Evolutionary conservation across 78 protist genomes (phyloP).

Genomic region (Dictyostelium firmibasis): DNA sequence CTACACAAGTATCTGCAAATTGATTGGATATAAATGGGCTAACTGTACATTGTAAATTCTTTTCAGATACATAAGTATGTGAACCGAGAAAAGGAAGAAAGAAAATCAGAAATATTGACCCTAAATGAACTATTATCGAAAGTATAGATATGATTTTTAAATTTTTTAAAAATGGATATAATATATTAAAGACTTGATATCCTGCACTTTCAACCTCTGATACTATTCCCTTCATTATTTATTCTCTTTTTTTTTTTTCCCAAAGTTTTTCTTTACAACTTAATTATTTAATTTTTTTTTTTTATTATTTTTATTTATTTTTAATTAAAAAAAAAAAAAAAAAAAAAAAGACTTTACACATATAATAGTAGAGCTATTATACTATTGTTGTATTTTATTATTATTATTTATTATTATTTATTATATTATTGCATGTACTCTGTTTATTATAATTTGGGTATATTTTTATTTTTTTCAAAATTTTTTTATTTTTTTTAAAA

Average conservation of each 20-base stretch:
- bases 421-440: too few species aligned
- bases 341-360: too few species aligned
- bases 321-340: too few species aligned
- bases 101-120: conserved; percentile 14
- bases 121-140: conserved; percentile 44
- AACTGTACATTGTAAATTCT: conserved; percentile 72
- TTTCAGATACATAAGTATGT: conserved; percentile 66
- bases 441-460: too few species aligned
- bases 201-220: background rate
- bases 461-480: too few species aligned
- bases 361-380: too few species aligned
- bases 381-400: too few species aligned
- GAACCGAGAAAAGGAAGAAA: conserved; percentile 34
- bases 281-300: too few species aligned
- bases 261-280: background rate
- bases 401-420: too few species aligned
- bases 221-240: background rate
- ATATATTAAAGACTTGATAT: background rate
- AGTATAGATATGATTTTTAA: background rate
- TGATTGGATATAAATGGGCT: conserved; percentile 37
- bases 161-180: conserved; percentile 24
- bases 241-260: background rate
- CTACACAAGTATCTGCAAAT: conserved; percentile 6
- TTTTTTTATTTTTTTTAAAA: too few species aligned
- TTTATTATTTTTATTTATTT: background rate